A percentile compares a stretch with the other conserved stretches of the same genome.
Conservation (phyloP, 345 rosid genomes). For the Citropsis articulata region DNA sequence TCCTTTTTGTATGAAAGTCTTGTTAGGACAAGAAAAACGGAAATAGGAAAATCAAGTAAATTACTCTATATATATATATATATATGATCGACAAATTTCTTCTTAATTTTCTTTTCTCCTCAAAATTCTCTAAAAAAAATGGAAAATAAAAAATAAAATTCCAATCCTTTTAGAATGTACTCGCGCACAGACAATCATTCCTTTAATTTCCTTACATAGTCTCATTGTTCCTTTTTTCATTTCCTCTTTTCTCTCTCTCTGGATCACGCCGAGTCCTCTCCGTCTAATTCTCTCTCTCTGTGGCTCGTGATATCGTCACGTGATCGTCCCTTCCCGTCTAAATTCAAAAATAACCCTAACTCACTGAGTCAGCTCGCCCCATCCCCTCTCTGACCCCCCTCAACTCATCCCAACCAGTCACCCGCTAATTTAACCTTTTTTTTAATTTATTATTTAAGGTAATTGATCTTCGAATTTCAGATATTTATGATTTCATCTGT, state of each 20-base stretch:
- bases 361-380: conserved; percentile 5
- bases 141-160: no score
- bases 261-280: conserved; percentile 6
- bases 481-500: background rate
- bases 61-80: no score
- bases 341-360: background rate
- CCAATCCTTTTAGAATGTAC: no score
- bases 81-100: no score
- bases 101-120: no score
- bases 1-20: no score
- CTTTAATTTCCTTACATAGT: no score
- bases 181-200: no score
- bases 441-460: background rate
- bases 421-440: background rate
- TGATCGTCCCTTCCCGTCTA: background rate
- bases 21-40: no score
- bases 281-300: background rate
- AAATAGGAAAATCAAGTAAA: no score
- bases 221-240: background rate
- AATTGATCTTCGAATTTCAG: background rate
- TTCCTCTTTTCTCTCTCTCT: background rate
- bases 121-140: no score
- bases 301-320: conserved; percentile 3
- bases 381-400: background rate
- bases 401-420: background rate